phyloP scores from a whole-genome alignment of 2,329 filamentous ascomycete species.

The Chalaropsis thielavioides region DNA sequence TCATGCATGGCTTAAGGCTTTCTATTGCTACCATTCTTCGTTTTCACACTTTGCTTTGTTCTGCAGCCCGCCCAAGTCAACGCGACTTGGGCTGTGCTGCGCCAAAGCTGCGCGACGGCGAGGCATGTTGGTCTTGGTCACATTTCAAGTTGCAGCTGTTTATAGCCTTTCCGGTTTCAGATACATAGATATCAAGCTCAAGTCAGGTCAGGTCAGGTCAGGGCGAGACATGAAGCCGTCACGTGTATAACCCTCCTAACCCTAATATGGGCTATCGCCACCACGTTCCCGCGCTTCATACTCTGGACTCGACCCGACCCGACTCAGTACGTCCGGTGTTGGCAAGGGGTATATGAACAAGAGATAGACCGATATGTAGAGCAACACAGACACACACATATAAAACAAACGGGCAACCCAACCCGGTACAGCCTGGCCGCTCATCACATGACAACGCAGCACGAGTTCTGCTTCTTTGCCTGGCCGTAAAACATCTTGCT shows the following conservation, averaged over 20 bases:
- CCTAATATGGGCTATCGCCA: neutral
- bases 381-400: neutral
- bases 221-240: too few relatives aligned
- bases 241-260: neutral
- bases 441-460: slow-evolving; percentile 54
- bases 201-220: too few relatives aligned
- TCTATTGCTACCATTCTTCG: too few relatives aligned
- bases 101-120: neutral
- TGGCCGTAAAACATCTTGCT: slow-evolving; percentile 96
- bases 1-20: neutral
- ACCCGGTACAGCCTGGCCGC: neutral
- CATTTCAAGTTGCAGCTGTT: neutral
- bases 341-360: slow-evolving; percentile 14
- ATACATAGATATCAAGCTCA: neutral
- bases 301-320: neutral
- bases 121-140: neutral
- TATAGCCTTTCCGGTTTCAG: neutral
- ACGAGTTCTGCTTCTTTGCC: slow-evolving; percentile 71
- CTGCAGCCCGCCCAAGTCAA: too few relatives aligned
- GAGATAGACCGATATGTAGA: slow-evolving; percentile 3
- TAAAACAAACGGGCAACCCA: neutral
- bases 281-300: neutral
- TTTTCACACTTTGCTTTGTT: too few relatives aligned
- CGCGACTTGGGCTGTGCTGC: neutral
- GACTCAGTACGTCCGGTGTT: neutral